phyloP scores from a whole-genome alignment of 1,284 basidiomycete species.

The Sporisorium scitamineum region DNA sequence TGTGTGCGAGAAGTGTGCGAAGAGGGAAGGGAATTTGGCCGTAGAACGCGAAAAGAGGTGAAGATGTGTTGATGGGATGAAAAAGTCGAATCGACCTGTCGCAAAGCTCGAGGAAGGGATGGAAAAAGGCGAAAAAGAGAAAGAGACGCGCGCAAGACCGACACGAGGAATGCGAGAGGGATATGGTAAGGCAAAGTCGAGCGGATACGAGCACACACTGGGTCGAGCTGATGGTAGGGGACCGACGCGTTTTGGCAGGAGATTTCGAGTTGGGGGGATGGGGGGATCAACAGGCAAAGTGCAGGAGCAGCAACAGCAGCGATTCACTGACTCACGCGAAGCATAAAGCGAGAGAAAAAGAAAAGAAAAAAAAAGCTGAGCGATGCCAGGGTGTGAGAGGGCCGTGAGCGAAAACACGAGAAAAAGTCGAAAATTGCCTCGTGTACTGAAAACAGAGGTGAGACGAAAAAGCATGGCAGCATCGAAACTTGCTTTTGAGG shows the following conservation, averaged over 20 bases:
- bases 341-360: not conserved
- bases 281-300: slow-evolving; percentile 10
- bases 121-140: slow-evolving; percentile 20
- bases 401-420: slow-evolving; percentile 1
- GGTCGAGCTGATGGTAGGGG: slow-evolving; percentile 39
- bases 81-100: slow-evolving; percentile 7
- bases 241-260: slow-evolving; percentile 49
- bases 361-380: not conserved
- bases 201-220: slow-evolving; percentile 30
- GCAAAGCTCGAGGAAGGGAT: slow-evolving; percentile 8
- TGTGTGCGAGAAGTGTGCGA: not conserved
- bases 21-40: not conserved
- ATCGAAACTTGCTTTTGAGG: slow-evolving; percentile 26
- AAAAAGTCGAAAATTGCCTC: slow-evolving; percentile 5
- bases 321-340: slow-evolving; percentile 9
- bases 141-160: slow-evolving; percentile 39
- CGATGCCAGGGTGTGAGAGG: not conserved
- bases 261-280: slow-evolving; percentile 39
- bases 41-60: slow-evolving; percentile 4
- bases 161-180: slow-evolving; percentile 14
- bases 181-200: slow-evolving; percentile 36
- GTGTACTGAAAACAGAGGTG: slow-evolving; percentile 3
- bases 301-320: not conserved
- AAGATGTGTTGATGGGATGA: slow-evolving; percentile 9
- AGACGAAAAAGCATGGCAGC: slow-evolving; percentile 21